Conservation (phyloP, 2,329 filamentous ascomycete species). For the Intubia oerlemansii region DNA sequence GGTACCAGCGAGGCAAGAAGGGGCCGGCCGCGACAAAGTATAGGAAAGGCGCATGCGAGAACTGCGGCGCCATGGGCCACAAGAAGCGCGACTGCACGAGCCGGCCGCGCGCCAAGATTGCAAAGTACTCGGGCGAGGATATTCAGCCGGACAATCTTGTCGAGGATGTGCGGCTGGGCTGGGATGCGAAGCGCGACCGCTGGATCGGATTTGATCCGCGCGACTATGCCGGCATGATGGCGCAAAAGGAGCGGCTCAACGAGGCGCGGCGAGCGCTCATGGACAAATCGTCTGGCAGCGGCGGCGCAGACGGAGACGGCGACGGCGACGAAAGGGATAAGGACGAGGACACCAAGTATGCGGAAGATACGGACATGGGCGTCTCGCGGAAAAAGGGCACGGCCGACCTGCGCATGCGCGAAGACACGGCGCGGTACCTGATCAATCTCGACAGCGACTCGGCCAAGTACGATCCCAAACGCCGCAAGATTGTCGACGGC, state of each 20-base stretch:
- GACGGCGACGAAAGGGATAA: background rate
- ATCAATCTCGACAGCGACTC: constrained; percentile 89
- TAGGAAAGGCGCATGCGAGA: constrained; percentile 94
- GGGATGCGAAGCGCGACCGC: constrained; percentile 92
- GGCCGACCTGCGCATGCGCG: constrained; percentile 71
- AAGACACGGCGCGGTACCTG: constrained; percentile 94
- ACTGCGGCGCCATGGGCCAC: constrained; percentile 93
- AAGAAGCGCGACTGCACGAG: constrained; percentile 87
- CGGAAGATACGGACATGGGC: constrained; percentile 93
- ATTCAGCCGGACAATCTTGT: constrained; percentile 84
- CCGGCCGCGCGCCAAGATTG: constrained; percentile 70
- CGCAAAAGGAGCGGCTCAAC: constrained; percentile 76
- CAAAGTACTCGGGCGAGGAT: constrained; percentile 78
- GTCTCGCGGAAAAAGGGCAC: constrained; percentile 81
- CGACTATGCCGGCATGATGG: constrained; percentile 71
- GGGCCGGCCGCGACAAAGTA: constrained; percentile 88
- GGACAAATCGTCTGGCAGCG: constrained; percentile 36
- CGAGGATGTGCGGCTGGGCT: constrained; percentile 70
- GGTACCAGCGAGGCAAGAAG: constrained; percentile 82
- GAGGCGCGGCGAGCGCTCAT: constrained; percentile 37
- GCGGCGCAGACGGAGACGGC: constrained; percentile 19
- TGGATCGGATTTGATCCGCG: constrained; percentile 95
- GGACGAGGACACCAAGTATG: constrained; percentile 28
- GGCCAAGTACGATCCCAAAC: constrained; percentile 95
- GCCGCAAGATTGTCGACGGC: constrained; percentile 69